These are phyloP conservation scores for Kodamaea laetipori DNA, from an alignment of 805 yeast species.

Conservation along the genomic window DNA sequence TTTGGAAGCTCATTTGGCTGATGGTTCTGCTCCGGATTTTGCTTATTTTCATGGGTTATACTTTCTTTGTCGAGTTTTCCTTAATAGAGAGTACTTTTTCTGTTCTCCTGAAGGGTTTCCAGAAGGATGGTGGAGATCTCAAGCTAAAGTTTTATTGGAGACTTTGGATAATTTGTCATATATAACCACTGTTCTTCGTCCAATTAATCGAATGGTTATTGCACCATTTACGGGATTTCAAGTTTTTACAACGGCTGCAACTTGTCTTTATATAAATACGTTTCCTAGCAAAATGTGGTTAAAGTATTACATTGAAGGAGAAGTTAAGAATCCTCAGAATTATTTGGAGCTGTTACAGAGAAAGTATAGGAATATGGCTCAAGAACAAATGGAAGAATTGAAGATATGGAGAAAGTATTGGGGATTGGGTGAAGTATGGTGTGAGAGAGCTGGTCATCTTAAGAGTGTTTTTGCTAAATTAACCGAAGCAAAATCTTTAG, in stretches of 20 bases:
- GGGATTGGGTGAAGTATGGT: constrained; percentile 35
- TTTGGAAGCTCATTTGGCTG: constrained; percentile 29
- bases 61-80: constrained; percentile 34
- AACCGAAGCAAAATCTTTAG: constrained; percentile 17
- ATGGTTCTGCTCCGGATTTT: constrained; percentile 32
- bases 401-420: constrained; percentile 30
- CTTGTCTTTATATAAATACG: constrained; percentile 32
- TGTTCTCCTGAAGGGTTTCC: constrained; percentile 32
- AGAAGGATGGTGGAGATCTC: constrained; percentile 29
- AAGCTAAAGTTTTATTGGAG: constrained; percentile 22
- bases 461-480: constrained; percentile 23
- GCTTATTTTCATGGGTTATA: constrained; percentile 38
- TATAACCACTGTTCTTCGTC: constrained; percentile 24
- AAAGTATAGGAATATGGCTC: constrained; percentile 24
- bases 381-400: constrained; percentile 25
- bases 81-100: constrained; percentile 39
- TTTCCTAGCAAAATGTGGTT: constrained; percentile 26
- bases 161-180: constrained; percentile 26
- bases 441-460: constrained; percentile 26
- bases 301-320: constrained; percentile 16
- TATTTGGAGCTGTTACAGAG: constrained; percentile 17
- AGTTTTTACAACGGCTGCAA: constrained; percentile 37
- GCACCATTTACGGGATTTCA: constrained; percentile 44
- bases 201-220: constrained; percentile 29
- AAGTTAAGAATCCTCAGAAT: not conserved